A percentile compares a stretch with the other conserved stretches of the same genome.
These are phyloP conservation scores for Pochonia chlamydosporia DNA, from an alignment of 2,329 filamentous ascomycete species.

Conservation along the genomic window DNA sequence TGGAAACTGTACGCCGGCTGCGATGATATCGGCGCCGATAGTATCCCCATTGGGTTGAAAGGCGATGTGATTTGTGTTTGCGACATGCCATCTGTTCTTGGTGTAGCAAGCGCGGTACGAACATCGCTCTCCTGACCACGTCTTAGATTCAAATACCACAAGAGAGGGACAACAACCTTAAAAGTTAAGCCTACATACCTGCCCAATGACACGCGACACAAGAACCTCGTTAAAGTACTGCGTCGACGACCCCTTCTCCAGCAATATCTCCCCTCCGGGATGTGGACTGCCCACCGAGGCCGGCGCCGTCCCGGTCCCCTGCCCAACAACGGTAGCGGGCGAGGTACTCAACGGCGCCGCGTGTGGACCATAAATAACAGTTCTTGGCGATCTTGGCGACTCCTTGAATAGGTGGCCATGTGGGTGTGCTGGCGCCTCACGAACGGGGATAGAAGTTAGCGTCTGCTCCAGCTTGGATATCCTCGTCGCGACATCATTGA, in stretches of 20 bases:
- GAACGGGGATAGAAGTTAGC: neutral
- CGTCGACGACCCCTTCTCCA: constrained; percentile 25
- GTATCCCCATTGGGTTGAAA: constrained; percentile 26
- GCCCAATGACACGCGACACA: constrained; percentile 27
- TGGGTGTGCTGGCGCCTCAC: constrained; percentile 1
- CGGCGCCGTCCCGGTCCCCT: neutral
- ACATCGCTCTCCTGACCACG: constrained; percentile 2
- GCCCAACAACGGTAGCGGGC: no score
- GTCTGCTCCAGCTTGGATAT: constrained; percentile 29
- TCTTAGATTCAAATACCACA: neutral
- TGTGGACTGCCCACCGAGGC: neutral
- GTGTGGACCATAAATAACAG: neutral
- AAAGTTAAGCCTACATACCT: constrained; percentile 15
- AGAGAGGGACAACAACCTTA: neutral
- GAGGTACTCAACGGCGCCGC: neutral
- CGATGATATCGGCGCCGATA: constrained; percentile 19
- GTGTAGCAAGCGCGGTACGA: constrained; percentile 5
- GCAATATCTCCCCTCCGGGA: constrained; percentile 19
- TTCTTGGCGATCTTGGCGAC: neutral
- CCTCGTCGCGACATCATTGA: constrained; percentile 27
- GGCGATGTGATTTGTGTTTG: constrained; percentile 14
- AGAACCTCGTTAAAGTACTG: constrained; percentile 32
- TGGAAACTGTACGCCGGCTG: constrained; percentile 15
- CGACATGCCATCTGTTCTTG: constrained; percentile 5
- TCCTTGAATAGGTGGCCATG: no score